Conservation (phyloP, 306 rosid species). For the Cotoneaster glaucophyllus region DNA sequence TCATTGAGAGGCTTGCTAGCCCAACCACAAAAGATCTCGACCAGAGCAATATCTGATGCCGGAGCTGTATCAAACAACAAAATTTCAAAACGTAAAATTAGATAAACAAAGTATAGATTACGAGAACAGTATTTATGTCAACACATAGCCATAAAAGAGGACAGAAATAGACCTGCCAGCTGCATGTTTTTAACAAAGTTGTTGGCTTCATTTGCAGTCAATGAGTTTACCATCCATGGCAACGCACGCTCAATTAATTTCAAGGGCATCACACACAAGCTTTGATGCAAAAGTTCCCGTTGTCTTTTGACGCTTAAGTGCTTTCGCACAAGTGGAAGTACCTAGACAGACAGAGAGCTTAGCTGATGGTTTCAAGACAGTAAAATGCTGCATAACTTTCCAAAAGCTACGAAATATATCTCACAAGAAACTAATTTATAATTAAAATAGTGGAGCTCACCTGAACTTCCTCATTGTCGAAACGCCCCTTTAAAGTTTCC, state of each 20-base stretch:
- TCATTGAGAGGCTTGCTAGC: slow-evolving; percentile 68
- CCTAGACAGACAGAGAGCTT: slow-evolving; percentile 34
- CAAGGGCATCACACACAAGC: slow-evolving; percentile 86
- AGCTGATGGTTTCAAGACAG: slow-evolving; percentile 4
- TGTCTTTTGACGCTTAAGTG: slow-evolving; percentile 63
- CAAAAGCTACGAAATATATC: neutral
- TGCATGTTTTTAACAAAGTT: slow-evolving; percentile 63
- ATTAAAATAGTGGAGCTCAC: slow-evolving; percentile 31
- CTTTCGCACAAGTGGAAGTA: slow-evolving; percentile 82
- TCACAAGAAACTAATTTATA: neutral
- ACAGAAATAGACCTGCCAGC: slow-evolving; percentile 60
- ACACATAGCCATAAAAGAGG: slow-evolving; percentile 4
- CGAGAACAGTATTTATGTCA: neutral
- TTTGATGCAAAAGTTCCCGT: slow-evolving; percentile 69
- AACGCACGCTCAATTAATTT: slow-evolving; percentile 71
- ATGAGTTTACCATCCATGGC: slow-evolving; percentile 73
- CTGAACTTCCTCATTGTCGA: slow-evolving; percentile 72
- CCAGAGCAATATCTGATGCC: slow-evolving; percentile 61
- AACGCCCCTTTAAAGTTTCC: slow-evolving; percentile 66
- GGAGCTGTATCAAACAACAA: slow-evolving; percentile 54
- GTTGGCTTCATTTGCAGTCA: slow-evolving; percentile 55
- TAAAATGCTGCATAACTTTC: neutral
- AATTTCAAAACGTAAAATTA: slow-evolving; percentile 2
- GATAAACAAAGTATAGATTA: neutral
- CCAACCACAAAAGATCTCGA: slow-evolving; percentile 77